Evolutionary conservation across 768 basidiomycete genomes (phyloP).

Genomic region (Paxillus involutus): DNA sequence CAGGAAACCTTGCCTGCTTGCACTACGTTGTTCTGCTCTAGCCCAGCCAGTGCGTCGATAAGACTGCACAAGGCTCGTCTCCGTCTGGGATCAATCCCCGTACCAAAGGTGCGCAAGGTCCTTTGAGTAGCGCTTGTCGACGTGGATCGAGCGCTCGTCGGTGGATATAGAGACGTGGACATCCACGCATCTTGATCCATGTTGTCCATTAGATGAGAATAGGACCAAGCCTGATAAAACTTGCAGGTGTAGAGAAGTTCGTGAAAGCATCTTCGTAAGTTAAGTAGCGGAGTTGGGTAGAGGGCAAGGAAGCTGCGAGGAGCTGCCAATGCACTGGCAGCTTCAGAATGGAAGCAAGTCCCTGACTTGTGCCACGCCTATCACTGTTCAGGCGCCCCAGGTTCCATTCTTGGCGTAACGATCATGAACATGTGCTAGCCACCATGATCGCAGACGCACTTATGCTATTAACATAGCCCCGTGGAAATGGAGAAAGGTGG

Average conservation of each 20-base stretch:
- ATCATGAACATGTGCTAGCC: not conserved
- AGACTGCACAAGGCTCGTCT: conserved; percentile 40
- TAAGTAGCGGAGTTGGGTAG: not conserved
- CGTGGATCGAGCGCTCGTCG: conserved; percentile 18
- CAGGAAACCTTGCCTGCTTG: conserved; percentile 27
- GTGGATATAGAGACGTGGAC: conserved; percentile 19
- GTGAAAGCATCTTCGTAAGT: not conserved
- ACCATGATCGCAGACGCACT: not conserved
- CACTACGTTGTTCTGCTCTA: conserved; percentile 37
- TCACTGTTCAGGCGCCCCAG: not conserved
- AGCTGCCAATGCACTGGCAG: not conserved
- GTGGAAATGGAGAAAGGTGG: not conserved
- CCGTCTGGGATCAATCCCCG: conserved; percentile 18
- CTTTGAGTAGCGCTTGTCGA: conserved; percentile 15
- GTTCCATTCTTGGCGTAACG: not conserved
- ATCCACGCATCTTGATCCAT: conserved; percentile 28
- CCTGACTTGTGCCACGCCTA: not conserved
- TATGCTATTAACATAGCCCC: not conserved
- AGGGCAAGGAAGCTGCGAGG: not conserved
- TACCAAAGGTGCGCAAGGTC: conserved; percentile 5
- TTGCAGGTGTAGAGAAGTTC: not conserved
- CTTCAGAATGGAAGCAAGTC: not conserved
- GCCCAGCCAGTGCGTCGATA: conserved; percentile 43
- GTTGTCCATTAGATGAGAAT: not conserved
- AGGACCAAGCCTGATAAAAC: not conserved